These are phyloP conservation scores for Agapanthus africanus DNA, from an alignment of 106 monocot genomes.

Conservation along the genomic window DNA sequence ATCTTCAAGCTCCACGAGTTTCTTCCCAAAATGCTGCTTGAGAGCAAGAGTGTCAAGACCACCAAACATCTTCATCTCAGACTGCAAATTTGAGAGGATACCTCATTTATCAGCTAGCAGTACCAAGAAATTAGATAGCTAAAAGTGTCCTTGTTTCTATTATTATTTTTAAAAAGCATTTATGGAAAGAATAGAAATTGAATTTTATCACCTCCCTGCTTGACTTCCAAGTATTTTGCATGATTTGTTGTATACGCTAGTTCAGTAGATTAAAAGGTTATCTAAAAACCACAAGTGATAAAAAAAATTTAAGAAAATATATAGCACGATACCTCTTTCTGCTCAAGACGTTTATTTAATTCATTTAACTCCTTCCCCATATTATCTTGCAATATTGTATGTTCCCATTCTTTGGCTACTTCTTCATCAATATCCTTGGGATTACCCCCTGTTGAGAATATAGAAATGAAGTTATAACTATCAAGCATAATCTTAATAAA, in stretches of 20 bases:
- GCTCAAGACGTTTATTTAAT: constrained; percentile 73
- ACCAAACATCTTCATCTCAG: constrained; percentile 90
- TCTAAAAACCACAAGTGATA: background rate
- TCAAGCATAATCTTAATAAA: background rate
- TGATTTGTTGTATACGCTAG: background rate
- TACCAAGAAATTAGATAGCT: background rate
- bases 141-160: background rate
- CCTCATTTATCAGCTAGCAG: background rate
- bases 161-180: background rate
- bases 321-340: constrained; percentile 95
- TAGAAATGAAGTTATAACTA: background rate
- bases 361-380: constrained; percentile 97
- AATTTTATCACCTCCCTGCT: background rate
- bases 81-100: constrained; percentile 28
- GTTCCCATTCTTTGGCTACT: constrained; percentile 93
- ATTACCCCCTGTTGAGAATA: constrained; percentile 33
- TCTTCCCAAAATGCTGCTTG: constrained; percentile 94
- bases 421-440: constrained; percentile 80
- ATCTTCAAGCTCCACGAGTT: constrained; percentile 93
- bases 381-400: constrained; percentile 74
- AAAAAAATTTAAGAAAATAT: background rate
- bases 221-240: background rate
- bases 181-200: background rate
- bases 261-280: background rate
- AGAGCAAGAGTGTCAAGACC: constrained; percentile 64